Conservation (phyloP, 1,139 yeast genomes). For the Meyerozyma guilliermondii region DNA sequence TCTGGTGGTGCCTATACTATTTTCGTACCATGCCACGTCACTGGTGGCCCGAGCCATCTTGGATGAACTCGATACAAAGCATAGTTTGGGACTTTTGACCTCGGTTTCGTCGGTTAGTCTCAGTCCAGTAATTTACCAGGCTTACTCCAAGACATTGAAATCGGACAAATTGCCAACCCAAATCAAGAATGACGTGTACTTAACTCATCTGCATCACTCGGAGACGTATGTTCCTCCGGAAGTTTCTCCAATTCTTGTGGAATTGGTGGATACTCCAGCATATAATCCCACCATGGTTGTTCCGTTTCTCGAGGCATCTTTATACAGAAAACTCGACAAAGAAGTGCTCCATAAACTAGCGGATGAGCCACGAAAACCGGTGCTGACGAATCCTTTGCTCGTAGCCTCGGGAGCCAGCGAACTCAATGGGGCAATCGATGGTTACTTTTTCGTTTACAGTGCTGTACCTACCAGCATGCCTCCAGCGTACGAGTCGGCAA, state of each 20-base stretch:
- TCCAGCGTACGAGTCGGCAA: slow-evolving; percentile 41
- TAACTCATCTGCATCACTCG: neutral
- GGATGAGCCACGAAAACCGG: slow-evolving; percentile 59
- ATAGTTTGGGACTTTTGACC: slow-evolving; percentile 10
- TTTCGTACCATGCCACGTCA: slow-evolving; percentile 45
- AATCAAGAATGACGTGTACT: slow-evolving; percentile 10
- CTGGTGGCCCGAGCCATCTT: slow-evolving; percentile 37
- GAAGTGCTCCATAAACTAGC: slow-evolving; percentile 59
- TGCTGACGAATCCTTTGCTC: slow-evolving; percentile 59
- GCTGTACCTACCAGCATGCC: slow-evolving; percentile 58
- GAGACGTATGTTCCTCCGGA: slow-evolving; percentile 26
- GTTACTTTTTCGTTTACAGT: slow-evolving; percentile 63
- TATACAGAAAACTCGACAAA: slow-evolving; percentile 56
- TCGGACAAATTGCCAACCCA: slow-evolving; percentile 17
- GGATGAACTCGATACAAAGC: slow-evolving; percentile 33
- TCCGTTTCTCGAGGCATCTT: slow-evolving; percentile 68
- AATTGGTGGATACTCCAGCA: slow-evolving; percentile 69
- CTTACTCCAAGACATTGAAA: slow-evolving; percentile 9
- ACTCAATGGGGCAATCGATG: slow-evolving; percentile 67
- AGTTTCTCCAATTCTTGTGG: slow-evolving; percentile 57
- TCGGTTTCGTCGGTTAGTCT: slow-evolving; percentile 13
- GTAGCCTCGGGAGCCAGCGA: slow-evolving; percentile 79
- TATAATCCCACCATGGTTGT: slow-evolving; percentile 60
- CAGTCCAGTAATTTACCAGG: slow-evolving; percentile 27
- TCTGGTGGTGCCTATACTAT: slow-evolving; percentile 47